Base-by-base conservation (phyloP, 2,329 filamentous ascomycete genomes). In the Camillea tinctor region DNA sequence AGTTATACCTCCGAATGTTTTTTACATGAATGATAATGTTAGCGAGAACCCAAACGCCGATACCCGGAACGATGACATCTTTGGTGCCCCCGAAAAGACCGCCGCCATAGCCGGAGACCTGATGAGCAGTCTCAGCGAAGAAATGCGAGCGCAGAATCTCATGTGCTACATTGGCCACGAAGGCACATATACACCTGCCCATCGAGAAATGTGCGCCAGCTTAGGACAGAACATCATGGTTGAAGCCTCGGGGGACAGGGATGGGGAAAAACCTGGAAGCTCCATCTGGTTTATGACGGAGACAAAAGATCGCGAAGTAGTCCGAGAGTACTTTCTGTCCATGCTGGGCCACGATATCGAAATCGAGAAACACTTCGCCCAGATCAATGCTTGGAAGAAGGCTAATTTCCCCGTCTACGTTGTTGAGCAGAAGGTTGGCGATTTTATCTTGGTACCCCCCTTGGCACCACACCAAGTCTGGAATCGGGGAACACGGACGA, bases 241-340 rank as follows among this genome's bases (percentile, higher is more conserved):
- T 1, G 92, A 97, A 66, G 88, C 93, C 1, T 98, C 94, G 1
- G 79, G 86, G 2, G 79, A 84, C 19, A 85, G 88, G 57, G 81
- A 90, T 55, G 91, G 90, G 4, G 91, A 95, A 71, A 91, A 88
- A 64, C 85, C 90, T 1, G 95, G 95, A 1, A 96, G 91, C 57
- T 97, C 95, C 0, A 86, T 99, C 44, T 99, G 95, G 95, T 97
- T 98, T 73, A 98, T 99, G 95, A 98, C 95, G 0, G 93, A 97
- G 73, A 93, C 88, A 40, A 96, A 95, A 69, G 95, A 99, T 70
- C 88, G 95, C 1, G 89, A 93, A 62, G 83, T 94, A 3, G 93
- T 98, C 2, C 89, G 93, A 0, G 94, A 98, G 71, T 98, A 97
- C 74, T 99, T 96, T 80, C 79, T 96, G 54, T 96, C 93, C 1